Evolutionary conservation across 1,284 basidiomycete genomes (phyloP), one percentile per base, ranked within the genome.

Genomic region (Meripilus lineatus): DNA sequence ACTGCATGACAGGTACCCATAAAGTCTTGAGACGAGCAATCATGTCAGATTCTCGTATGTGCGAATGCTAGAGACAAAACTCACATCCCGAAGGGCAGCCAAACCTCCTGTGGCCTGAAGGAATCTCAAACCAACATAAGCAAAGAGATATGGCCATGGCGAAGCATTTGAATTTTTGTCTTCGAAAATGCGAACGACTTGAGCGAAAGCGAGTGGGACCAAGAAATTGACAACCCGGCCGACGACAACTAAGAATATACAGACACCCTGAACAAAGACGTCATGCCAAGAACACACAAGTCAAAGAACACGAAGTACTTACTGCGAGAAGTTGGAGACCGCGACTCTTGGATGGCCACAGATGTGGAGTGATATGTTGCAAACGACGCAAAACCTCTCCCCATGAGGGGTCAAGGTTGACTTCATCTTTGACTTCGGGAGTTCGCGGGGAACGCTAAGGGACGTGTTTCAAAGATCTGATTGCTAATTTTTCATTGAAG

Each of bases 1-100:
- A 89, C 66, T 92, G 89, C 79, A 92, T 87, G 22, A 94, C 84
- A 2, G 91, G 89, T 10, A 83, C 76, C 86, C 89, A 86, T 11
- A 89, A 69, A 34, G 70, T 64, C 82, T 86, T 30, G 28, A 30
- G 28, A 30, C 28, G 28, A 30, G n/a, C n/a, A n/a, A n/a, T n/a
- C n/a, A n/a, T n/a, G n/a, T n/a, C n/a, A n/a, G n/a, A n/a, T n/a
- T n/a, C n/a, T n/a, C n/a, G n/a, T n/a, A n/a, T n/a, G n/a, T n/a
- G n/a, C n/a, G n/a, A n/a, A n/a, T n/a, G n/a, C n/a, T n/a, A 40
- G 21, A 38, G 7, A 34, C 7, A 34, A 32, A 15, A 66, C 75
- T 47, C 61, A 84, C 80, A 62, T 86, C 82, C 32, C 77, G 76
- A 39, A 89, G 62, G 32, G 83, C 84, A 17, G 74, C 65, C 26